Evolutionary conservation across 78 protist genomes (phyloP).

Genomic region (Dictyostelium purpureum): DNA sequence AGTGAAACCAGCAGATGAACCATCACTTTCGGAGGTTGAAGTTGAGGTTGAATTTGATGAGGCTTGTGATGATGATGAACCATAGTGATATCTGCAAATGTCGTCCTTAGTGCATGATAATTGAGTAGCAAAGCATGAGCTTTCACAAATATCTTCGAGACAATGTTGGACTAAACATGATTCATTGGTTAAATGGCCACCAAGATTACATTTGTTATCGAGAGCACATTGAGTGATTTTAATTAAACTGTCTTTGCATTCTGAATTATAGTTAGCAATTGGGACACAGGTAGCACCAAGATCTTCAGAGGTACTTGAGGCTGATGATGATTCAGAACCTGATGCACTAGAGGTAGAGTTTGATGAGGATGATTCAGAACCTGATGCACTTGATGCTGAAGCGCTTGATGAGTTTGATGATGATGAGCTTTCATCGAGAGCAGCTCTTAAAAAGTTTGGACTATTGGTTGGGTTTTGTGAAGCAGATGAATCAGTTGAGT

Average conservation of each 20-base stretch:
- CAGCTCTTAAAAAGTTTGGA: too few relatives aligned
- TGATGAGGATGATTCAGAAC: neutral
- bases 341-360: neutral
- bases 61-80: neutral
- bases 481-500: too few relatives aligned
- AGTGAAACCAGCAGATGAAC: neutral
- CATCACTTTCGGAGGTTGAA: neutral
- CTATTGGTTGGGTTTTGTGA: too few relatives aligned
- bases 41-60: neutral
- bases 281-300: neutral
- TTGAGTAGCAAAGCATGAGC: constrained; percentile 1
- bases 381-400: neutral
- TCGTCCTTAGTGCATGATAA: neutral
- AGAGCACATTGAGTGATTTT: neutral
- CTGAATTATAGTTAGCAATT: neutral
- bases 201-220: neutral
- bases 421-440: too few relatives aligned
- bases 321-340: neutral
- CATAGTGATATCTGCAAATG: neutral
- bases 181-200: neutral
- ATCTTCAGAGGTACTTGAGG: neutral
- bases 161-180: neutral
- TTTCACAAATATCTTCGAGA: neutral
- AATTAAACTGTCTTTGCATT: neutral
- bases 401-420: neutral